Percentiles rank a stretch among this genome's conserved stretches.
phyloP scores from a whole-genome alignment of 2,329 filamentous ascomycete species.

The Didymella lethalis region DNA sequence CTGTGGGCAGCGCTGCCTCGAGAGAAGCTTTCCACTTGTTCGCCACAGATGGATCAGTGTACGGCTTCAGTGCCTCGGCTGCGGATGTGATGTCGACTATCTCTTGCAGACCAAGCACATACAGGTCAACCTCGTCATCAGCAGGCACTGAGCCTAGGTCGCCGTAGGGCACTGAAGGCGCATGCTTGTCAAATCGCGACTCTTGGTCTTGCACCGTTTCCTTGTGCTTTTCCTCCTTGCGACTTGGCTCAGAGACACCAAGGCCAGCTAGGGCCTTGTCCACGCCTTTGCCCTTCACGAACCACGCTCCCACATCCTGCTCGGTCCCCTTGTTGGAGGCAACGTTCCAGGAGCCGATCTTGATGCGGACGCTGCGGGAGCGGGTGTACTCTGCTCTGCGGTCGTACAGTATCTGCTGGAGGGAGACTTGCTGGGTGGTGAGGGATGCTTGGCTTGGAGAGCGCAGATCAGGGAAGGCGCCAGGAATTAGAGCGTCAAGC shows the following conservation, averaged over 20 bases:
- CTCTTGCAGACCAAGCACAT: constrained; percentile 90
- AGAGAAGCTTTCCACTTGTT: constrained; percentile 84
- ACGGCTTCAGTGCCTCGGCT: constrained; percentile 78
- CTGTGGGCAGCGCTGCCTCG: constrained; percentile 74
- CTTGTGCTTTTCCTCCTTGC: constrained; percentile 46
- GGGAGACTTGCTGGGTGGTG: constrained; percentile 54
- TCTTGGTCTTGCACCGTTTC: constrained; percentile 60
- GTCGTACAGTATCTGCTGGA: constrained; percentile 70
- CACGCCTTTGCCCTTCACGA: constrained; percentile 77
- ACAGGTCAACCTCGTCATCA: constrained; percentile 80
- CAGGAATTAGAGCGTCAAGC: constrained; percentile 58
- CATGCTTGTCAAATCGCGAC: constrained; percentile 53
- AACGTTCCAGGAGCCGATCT: constrained; percentile 95
- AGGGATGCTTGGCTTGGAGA: constrained; percentile 34
- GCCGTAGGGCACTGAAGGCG: constrained; percentile 54
- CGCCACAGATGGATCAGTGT: constrained; percentile 73
- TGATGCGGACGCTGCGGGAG: constrained; percentile 78
- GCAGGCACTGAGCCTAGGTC: constrained; percentile 61
- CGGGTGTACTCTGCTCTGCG: constrained; percentile 81
- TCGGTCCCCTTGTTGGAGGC: constrained; percentile 84
- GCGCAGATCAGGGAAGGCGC: constrained; percentile 55
- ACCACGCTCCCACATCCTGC: constrained; percentile 88
- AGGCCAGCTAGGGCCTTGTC: constrained; percentile 68
- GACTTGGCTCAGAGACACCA: constrained; percentile 35
- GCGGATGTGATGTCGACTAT: constrained; percentile 85